A percentile compares a stretch with the other conserved stretches of the same genome.
Evolutionary conservation across 495 filamentous ascomycete species (phyloP).

Genomic region (Lindgomyces ingoldianus): DNA sequence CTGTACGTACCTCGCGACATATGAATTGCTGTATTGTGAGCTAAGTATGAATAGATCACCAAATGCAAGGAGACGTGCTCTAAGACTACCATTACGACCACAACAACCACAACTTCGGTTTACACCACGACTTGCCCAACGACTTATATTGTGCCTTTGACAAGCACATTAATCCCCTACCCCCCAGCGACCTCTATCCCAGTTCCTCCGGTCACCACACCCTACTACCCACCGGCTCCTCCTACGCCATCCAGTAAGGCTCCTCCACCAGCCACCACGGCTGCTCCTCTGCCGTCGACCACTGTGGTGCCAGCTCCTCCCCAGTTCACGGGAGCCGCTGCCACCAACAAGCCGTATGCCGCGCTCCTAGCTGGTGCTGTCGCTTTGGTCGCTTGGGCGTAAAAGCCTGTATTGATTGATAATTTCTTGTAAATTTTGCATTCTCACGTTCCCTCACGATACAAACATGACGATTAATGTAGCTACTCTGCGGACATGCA

Average conservation of each 20-base stretch:
- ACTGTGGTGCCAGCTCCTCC: constrained; percentile 5
- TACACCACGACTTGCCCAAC: constrained; percentile 28
- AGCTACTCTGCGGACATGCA: not conserved
- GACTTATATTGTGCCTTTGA: constrained; percentile 17
- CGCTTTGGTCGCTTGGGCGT: constrained; percentile 23
- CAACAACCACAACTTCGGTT: constrained; percentile 12
- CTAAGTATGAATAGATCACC: not conserved
- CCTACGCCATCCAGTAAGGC: not conserved
- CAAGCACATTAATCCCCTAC: constrained; percentile 1
- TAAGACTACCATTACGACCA: constrained; percentile 6
- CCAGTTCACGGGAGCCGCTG: constrained; percentile 35
- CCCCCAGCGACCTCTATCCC: constrained; percentile 7
- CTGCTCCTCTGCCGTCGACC: not conserved
- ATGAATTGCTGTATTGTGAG: not conserved
- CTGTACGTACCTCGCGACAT: not conserved
- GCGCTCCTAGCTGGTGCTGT: constrained; percentile 33
- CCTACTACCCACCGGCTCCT: not conserved
- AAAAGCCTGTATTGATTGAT: not conserved
- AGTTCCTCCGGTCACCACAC: not conserved
- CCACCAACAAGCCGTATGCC: constrained; percentile 25
- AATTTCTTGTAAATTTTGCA: constrained; percentile 10
- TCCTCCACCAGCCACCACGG: not conserved
- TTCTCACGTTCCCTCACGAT: constrained; percentile 16
- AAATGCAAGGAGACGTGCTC: not conserved
- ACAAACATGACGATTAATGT: not conserved